Evolutionary conservation across 2,329 filamentous ascomycete species (phyloP).

Genomic region (Ilyonectria robusta): DNA sequence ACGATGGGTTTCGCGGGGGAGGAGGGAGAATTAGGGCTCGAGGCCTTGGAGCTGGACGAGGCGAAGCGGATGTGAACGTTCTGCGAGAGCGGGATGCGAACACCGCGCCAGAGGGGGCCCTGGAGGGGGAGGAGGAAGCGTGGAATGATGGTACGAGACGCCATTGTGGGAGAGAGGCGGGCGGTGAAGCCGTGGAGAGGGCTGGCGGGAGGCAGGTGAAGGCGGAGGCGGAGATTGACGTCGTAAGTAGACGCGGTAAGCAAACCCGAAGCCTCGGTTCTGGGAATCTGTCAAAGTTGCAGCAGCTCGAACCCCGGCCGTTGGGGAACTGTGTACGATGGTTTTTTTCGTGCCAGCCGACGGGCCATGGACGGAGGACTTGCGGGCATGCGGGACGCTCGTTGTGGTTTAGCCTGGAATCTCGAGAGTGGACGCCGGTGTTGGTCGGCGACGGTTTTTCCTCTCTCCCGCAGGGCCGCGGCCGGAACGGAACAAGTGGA

Average conservation of each 20-base stretch:
- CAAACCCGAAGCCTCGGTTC: background rate
- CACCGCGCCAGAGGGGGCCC: constrained; percentile 67
- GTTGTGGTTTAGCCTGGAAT: constrained; percentile 14
- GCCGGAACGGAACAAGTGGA: constrained; percentile 1
- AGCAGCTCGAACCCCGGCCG: background rate
- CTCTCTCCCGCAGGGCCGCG: background rate
- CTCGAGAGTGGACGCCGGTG: background rate
- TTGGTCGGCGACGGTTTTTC: background rate
- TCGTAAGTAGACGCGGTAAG: background rate
- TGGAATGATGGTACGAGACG: constrained; percentile 70
- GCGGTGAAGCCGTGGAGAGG: background rate
- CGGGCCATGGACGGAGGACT: constrained; percentile 17
- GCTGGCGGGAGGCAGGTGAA: background rate
- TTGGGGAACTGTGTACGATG: background rate
- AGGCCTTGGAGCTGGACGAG: constrained; percentile 38
- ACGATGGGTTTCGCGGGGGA: constrained; percentile 71
- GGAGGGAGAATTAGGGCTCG: constrained; percentile 16
- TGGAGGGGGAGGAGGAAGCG: constrained; percentile 78
- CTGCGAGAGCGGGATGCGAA: constrained; percentile 54
- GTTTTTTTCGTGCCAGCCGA: constrained; percentile 9
- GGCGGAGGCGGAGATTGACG: background rate
- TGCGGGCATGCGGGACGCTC: constrained; percentile 14
- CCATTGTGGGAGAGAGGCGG: constrained; percentile 52
- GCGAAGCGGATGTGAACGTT: constrained; percentile 55
- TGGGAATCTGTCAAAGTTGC: background rate